phyloP scores from a whole-genome alignment of 2,329 filamentous ascomycete species.

The Trichophyton verrucosum region DNA sequence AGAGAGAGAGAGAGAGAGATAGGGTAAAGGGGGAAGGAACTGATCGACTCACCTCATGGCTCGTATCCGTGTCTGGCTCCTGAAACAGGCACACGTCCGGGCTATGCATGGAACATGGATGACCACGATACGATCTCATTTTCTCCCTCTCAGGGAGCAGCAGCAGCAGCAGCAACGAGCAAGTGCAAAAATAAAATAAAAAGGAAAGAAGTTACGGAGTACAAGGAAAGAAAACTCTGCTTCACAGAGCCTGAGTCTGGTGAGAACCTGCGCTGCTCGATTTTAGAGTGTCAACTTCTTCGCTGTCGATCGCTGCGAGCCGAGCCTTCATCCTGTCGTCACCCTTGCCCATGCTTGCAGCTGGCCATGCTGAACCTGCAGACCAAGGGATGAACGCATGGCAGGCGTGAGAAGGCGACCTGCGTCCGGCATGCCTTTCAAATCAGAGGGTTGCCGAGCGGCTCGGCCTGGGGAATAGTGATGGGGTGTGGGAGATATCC shows the following conservation, averaged over 20 bases:
- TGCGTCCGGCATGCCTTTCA: neutral
- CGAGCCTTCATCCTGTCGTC: neutral
- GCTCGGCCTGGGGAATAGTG: neutral
- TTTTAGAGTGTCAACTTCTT: neutral
- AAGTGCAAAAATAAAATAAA: neutral
- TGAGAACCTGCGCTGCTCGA: neutral
- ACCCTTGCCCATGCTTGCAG: neutral
- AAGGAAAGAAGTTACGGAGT: no score
- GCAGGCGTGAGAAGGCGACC: neutral
- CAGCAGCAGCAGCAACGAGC: neutral
- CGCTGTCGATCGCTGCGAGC: constrained; percentile 3
- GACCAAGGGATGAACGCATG: constrained; percentile 1
- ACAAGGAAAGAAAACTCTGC: neutral
- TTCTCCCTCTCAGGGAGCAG: neutral
- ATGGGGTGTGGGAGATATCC: no score
- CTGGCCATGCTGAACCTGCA: neutral
- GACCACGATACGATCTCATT: neutral
- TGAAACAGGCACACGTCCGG: constrained; percentile 1
- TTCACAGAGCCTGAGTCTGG: neutral
- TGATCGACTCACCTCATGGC: neutral
- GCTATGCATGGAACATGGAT: neutral
- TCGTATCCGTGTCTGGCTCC: neutral
- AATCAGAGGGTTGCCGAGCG: neutral
- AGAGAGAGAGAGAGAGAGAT: neutral
- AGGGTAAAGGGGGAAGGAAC: neutral